These are phyloP conservation scores for Calonectria pseudoturangicola DNA, from an alignment of 2,329 filamentous ascomycete species.

Conservation along the genomic window DNA sequence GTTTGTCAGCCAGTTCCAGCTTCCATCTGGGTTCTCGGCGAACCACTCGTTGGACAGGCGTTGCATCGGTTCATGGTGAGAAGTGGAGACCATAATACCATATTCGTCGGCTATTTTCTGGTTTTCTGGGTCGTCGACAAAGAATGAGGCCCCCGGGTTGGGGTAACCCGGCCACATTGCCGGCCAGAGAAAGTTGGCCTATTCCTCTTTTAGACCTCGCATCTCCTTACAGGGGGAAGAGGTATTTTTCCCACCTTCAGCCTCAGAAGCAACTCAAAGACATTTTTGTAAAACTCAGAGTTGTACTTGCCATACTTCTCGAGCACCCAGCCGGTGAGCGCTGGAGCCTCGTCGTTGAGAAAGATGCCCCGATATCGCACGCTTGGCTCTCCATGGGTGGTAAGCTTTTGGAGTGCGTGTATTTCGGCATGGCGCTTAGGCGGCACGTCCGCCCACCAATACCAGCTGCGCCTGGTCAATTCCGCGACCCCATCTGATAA, in stretches of 20 bases:
- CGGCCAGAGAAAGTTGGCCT: slow-evolving; percentile 85
- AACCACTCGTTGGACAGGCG: slow-evolving; percentile 72
- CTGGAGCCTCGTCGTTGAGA: slow-evolving; percentile 71
- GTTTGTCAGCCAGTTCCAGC: slow-evolving; percentile 78
- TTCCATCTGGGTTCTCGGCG: slow-evolving; percentile 63
- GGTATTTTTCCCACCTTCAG: slow-evolving; percentile 42
- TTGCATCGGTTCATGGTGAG: slow-evolving; percentile 80
- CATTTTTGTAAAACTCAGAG: slow-evolving; percentile 74
- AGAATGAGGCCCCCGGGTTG: slow-evolving; percentile 74
- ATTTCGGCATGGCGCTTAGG: slow-evolving; percentile 31
- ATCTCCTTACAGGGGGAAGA: not conserved
- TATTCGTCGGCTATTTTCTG: slow-evolving; percentile 80
- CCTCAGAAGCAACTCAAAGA: slow-evolving; percentile 73
- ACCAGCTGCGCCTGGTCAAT: slow-evolving; percentile 69
- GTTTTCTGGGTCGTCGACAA: slow-evolving; percentile 80
- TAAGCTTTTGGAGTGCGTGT: slow-evolving; percentile 30
- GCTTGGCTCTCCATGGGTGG: slow-evolving; percentile 67
- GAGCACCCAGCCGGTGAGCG: slow-evolving; percentile 73
- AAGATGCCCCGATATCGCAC: slow-evolving; percentile 78
- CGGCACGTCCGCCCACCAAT: slow-evolving; percentile 50
- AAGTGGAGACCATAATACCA: slow-evolving; percentile 78
- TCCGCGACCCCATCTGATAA: slow-evolving; percentile 66
- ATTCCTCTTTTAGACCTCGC: slow-evolving; percentile 62
- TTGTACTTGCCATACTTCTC: slow-evolving; percentile 70
- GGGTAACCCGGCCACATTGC: slow-evolving; percentile 76